phyloP scores from a whole-genome alignment of 2,329 filamentous ascomycete genomes.

The Aspergillus japonicus region DNA sequence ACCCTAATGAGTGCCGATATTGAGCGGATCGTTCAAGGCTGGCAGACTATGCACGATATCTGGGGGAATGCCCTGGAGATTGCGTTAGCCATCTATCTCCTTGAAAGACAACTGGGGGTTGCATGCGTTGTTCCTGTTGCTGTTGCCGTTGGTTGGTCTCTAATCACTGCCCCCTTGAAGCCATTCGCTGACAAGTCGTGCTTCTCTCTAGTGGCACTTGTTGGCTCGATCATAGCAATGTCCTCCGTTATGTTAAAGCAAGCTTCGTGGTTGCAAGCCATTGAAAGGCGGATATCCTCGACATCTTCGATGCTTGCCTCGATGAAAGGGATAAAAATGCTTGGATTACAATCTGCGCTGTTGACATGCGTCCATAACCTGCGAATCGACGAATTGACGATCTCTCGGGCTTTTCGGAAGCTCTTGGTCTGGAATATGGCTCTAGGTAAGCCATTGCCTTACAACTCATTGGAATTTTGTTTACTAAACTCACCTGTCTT shows the following conservation, averaged over 20 bases:
- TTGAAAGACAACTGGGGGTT: constrained; percentile 43
- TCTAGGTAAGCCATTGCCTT: constrained; percentile 28
- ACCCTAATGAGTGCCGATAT: constrained; percentile 50
- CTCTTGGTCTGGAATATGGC: constrained; percentile 44
- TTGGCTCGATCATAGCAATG: constrained; percentile 36
- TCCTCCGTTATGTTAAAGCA: constrained; percentile 42
- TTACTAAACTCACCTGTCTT: constrained; percentile 8
- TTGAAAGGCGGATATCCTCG: constrained; percentile 50
- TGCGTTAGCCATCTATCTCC: constrained; percentile 46
- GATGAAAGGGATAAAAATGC: constrained; percentile 55
- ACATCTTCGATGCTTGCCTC: constrained; percentile 50
- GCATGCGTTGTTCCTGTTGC: constrained; percentile 48
- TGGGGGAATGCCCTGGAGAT: constrained; percentile 49
- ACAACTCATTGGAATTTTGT: not conserved
- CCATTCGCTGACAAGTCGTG: not conserved
- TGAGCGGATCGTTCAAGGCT: constrained; percentile 44
- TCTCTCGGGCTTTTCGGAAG: constrained; percentile 44
- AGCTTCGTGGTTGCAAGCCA: constrained; percentile 51
- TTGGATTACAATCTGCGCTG: constrained; percentile 46
- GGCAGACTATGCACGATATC: constrained; percentile 45
- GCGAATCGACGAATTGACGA: constrained; percentile 41
- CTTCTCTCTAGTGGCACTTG: constrained; percentile 30
- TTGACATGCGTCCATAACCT: constrained; percentile 40
- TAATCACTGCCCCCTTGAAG: too few species aligned
- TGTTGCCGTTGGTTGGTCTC: constrained; percentile 40